Conservation (phyloP, 2,329 filamentous ascomycete genomes). For the Colletotrichum musae region DNA sequence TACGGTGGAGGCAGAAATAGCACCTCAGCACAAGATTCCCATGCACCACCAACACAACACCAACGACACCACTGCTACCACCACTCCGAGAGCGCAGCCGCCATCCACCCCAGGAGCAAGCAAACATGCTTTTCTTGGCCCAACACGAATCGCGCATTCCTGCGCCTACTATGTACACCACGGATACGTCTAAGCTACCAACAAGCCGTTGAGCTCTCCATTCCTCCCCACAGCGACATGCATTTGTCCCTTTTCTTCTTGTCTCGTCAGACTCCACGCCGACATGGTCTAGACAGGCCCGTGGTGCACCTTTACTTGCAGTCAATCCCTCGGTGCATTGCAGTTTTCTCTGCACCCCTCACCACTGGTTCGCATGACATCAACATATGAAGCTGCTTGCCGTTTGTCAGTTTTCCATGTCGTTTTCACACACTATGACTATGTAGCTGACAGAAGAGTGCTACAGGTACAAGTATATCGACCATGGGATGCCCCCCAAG, state of each 20-base stretch:
- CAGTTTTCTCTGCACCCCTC: neutral
- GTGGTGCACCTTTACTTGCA: neutral
- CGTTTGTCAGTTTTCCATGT: conserved; percentile 1
- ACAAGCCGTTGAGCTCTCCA: conserved; percentile 29
- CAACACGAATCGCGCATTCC: conserved; percentile 32
- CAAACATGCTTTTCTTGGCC: conserved; percentile 33
- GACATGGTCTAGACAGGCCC: conserved; percentile 4
- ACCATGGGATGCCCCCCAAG: conserved; percentile 24
- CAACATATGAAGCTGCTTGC: neutral
- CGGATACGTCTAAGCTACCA: conserved; percentile 1
- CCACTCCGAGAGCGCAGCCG: conserved; percentile 20
- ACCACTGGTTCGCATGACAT: conserved; percentile 5
- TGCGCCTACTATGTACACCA: neutral
- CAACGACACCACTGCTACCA: neutral
- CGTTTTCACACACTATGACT: neutral
- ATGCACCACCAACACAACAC: conserved; percentile 9
- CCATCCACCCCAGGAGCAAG: conserved; percentile 19
- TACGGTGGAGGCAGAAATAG: neutral
- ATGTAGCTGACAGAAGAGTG: neutral
- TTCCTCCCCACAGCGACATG: conserved; percentile 1
- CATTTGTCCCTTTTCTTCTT: conserved; percentile 21
- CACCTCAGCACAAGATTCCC: conserved; percentile 3
- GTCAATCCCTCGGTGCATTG: conserved; percentile 10
- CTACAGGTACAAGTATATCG: neutral
- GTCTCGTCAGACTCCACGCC: neutral